A percentile compares a stretch with the other conserved stretches of the same genome.
Conservation (phyloP, 306 rosid species). For the Corylus heterophylla region DNA sequence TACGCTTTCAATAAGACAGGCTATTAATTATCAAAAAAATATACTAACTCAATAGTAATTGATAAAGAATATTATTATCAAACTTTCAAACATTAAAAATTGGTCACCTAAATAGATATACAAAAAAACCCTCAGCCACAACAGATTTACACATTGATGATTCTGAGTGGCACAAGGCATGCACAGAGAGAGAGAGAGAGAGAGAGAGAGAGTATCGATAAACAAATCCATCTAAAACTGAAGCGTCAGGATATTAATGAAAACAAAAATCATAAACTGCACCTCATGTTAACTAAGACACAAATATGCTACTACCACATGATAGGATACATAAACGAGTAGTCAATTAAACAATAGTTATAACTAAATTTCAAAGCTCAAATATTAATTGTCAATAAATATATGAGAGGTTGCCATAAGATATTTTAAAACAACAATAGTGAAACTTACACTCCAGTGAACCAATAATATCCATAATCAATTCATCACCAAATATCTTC, state of each 20-base stretch:
- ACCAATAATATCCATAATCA: slow-evolving; percentile 84
- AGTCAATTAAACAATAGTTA: background rate
- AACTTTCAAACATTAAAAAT: background rate
- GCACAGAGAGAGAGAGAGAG: background rate
- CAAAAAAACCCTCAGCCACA: background rate
- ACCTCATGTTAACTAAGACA: background rate
- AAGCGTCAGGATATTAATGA: background rate
- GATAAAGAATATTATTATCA: background rate
- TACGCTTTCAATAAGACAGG: no score
- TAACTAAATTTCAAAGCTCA: background rate
- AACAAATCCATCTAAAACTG: background rate
- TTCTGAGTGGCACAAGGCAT: background rate
- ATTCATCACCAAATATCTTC: slow-evolving; percentile 81
- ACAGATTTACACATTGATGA: background rate
- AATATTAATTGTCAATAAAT: slow-evolving; percentile 1
- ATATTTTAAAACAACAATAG: slow-evolving; percentile 15
- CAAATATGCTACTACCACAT: background rate
- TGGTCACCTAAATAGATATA: background rate
- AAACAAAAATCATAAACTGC: background rate
- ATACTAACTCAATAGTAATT: background rate
- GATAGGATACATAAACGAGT: background rate
- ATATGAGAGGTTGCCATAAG: slow-evolving; percentile 2
- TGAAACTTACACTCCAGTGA: slow-evolving; percentile 85
- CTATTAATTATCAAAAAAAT: no score
- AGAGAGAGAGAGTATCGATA: background rate